Evolutionary conservation across 1,284 basidiomycete genomes (phyloP), one percentile per base, ranked within the genome.

Genomic region (Trametes polyzona): DNA sequence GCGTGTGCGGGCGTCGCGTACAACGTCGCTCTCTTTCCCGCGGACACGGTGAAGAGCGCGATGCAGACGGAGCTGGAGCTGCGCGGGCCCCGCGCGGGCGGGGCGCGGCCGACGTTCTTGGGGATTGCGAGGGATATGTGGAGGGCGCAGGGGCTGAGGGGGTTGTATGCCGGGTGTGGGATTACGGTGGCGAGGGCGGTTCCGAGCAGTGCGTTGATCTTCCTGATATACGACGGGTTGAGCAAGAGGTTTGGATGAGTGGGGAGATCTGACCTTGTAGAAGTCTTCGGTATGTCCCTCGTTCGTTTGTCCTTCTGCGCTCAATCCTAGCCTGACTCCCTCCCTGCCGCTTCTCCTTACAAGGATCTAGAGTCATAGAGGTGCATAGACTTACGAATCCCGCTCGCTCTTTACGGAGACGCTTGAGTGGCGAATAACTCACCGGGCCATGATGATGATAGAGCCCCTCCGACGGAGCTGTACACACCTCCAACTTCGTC

Each of bases 1-100:
- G 96, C 95, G 4, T 81, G 86, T 46, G 94, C 95, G 0, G 96
- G 96, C 4, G 87, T 92, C 11, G 79, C 84, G 56, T 98, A 95
- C 78, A 96, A 94, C 67, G 76, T 96, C 66, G 81, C 88, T 17
- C 76, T 94, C 42, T 97, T 96, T 78, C 95, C 95, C 0, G 95
- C 95, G 12, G 96, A 99, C 73, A 92, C 91, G 32, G 85, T 98
- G 69, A 99, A 99, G 78, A 94, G 90, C 64, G 84, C 94, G 41
- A 93, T 99, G 73, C 96, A 98, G 79, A 98, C 96, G 0, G 90
- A 90, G 72, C 90, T 91, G 51, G 96, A 98, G 75, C 79, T 98
- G 60, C 79, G 87, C 9, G 62, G 62, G 12, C 87, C 89, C 2
- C 67, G 74, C 29, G 61, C 67, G 19, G 57, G 70, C 40, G 72